These are phyloP conservation scores for Euphorbia corollata DNA, from an alignment of 441 rosid genomes.

Conservation along the genomic window DNA sequence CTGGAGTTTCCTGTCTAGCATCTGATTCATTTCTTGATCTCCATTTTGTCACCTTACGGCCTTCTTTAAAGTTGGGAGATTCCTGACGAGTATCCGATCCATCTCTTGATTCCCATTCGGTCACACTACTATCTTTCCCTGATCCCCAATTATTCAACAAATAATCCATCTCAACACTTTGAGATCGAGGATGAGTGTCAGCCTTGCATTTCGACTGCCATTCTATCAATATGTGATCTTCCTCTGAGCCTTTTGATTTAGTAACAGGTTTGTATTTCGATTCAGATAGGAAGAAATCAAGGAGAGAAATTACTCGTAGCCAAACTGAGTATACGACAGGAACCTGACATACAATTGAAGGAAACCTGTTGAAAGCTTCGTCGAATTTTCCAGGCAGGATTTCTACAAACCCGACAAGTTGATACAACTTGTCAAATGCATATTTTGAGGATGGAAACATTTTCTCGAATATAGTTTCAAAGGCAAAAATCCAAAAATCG, in stretches of 20 bases:
- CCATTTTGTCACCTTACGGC: not conserved
- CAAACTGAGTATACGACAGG: slow-evolving; percentile 31
- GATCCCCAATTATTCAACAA: not conserved
- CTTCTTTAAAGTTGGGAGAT: not conserved
- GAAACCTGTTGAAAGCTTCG: slow-evolving; percentile 28
- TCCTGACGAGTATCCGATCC: not conserved
- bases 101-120: not conserved
- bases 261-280: slow-evolving; percentile 28
- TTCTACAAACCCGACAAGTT: slow-evolving; percentile 31
- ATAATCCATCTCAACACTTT: not conserved
- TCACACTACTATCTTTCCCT: not conserved
- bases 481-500: slow-evolving; percentile 44
- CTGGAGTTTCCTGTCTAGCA: not conserved
- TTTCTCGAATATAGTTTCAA: slow-evolving; percentile 31
- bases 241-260: not conserved
- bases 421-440: slow-evolving; percentile 37
- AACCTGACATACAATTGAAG: slow-evolving; percentile 23
- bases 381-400: slow-evolving; percentile 44
- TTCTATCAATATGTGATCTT: not conserved
- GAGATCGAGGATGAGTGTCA: not conserved
- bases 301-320: slow-evolving; percentile 31
- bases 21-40: not conserved
- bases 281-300: slow-evolving; percentile 25
- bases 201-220: not conserved
- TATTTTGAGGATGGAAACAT: slow-evolving; percentile 43